Evolutionary conservation across 129 eudicot species (phyloP).

Genomic region (Centaurea solstitialis): DNA sequence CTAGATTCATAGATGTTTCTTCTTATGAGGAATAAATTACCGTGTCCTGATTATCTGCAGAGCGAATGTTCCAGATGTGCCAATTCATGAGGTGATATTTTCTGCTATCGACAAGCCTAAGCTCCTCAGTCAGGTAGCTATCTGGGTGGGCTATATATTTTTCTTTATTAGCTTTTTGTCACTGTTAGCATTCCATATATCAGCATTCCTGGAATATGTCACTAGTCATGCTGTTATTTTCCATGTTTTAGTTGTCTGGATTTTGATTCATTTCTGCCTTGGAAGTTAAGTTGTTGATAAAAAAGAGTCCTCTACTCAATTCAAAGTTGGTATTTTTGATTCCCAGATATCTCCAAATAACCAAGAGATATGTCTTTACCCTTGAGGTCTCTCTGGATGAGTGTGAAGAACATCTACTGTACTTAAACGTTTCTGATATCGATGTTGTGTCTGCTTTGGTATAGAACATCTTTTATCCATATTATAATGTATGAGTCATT

Average conservation of each 20-base stretch:
- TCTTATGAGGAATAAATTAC: constrained; percentile 2
- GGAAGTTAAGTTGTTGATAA: background rate
- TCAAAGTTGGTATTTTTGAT: background rate
- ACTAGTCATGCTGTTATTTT: background rate
- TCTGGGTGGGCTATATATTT: constrained; percentile 19
- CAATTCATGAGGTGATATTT: constrained; percentile 62
- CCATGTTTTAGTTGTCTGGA: background rate
- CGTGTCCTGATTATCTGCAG: constrained; percentile 32
- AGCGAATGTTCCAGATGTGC: constrained; percentile 32
- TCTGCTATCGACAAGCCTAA: constrained; percentile 76
- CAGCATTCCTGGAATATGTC: background rate
- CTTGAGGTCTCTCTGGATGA: background rate
- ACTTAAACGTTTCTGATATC: background rate
- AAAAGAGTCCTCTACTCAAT: background rate
- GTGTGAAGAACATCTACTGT: background rate
- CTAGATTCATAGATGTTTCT: background rate
- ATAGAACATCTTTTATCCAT: background rate
- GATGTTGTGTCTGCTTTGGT: background rate
- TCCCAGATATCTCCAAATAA: background rate
- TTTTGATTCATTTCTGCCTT: background rate
- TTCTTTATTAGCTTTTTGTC: background rate
- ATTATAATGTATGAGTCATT: background rate
- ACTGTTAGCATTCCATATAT: background rate
- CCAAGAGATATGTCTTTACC: background rate
- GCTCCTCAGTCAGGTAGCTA: constrained; percentile 49